Base-by-base conservation (phyloP, 768 basidiomycete species). In the Russula sp. region DNA sequence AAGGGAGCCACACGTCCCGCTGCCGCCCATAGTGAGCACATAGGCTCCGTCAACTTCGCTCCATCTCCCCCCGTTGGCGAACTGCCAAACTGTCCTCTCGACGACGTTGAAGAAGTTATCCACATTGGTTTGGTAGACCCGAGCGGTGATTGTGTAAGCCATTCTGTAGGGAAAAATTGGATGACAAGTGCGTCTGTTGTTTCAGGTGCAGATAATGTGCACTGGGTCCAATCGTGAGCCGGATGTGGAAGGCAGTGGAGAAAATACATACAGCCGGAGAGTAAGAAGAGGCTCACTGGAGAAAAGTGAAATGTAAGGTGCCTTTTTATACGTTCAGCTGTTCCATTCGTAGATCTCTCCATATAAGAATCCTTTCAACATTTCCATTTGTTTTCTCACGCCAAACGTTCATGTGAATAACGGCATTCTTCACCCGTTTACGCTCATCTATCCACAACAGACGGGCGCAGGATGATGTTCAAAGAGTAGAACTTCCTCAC, bases 1-100 rank as follows among this genome's bases (percentile, higher is more conserved):
- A 18, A 79, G 55, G 6, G 70, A 68, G 10, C 78, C 76, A 14
- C 76, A 78, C 0, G 76, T 78, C 47, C 76, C 78, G 61, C 77
- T 79, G 7, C 71, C 73, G 40, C 67, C 70, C 72, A 77, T 77
- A 54, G 44, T 71, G 64, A 79, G 73, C 20, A 68, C 70, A 55
- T 57, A 61, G 14, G 22, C 32, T 1, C 66, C 72, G 51, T 71
- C 45, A 6, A 39, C 37, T 22, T 70, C 54, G 40, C 58, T 59
- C 75, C 77, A 77, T 18, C 70, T 71, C 44, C 76, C 76, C 11
- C 72, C 72, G 61, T 72, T 73, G 57, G 70, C 75, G 59, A 68
- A 75, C 44, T 75, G 61, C 73, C 72, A 75, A 52, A 72, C 67
- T 3, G 74, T 71, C 67, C 72, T 63, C 67, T 78, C 76, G 59